Conservation (phyloP, 2,329 filamentous ascomycete species). For the Talaromyces marneffei region DNA sequence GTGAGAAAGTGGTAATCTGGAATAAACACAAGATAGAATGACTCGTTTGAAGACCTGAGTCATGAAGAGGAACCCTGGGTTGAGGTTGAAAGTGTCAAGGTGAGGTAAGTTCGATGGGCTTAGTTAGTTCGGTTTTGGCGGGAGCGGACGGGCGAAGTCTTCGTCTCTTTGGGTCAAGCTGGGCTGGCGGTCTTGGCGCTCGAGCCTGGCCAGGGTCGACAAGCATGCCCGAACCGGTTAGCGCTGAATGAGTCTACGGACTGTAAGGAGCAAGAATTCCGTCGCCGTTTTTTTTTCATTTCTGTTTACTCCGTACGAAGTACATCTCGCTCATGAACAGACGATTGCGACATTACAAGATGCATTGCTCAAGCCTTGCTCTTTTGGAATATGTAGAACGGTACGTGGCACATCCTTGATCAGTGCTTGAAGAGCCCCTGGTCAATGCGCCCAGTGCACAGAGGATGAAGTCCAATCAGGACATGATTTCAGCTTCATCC, state of each 20-base stretch:
- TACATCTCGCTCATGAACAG: background rate
- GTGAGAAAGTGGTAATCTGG: background rate
- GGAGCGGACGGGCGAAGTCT: constrained; percentile 1
- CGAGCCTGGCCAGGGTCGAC: background rate
- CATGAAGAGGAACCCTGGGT: background rate
- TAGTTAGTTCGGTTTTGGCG: background rate
- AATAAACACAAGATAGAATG: background rate
- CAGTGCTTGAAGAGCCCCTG: background rate
- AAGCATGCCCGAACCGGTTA: background rate
- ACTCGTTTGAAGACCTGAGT: background rate
- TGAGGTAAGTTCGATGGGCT: background rate
- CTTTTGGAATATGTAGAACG: background rate
- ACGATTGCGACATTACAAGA: no score
- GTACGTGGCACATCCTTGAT: background rate
- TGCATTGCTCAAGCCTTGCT: background rate
- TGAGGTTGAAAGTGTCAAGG: background rate
- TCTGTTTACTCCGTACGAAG: background rate
- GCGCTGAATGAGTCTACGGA: background rate
- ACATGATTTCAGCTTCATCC: background rate
- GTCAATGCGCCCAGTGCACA: background rate
- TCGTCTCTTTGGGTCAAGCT: background rate
- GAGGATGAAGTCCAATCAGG: background rate
- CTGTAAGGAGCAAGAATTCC: background rate
- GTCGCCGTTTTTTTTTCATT: background rate
- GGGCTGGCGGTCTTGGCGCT: background rate